Evolutionary conservation across 768 basidiomycete species (phyloP).

Genomic region (Lactarius tabidus): DNA sequence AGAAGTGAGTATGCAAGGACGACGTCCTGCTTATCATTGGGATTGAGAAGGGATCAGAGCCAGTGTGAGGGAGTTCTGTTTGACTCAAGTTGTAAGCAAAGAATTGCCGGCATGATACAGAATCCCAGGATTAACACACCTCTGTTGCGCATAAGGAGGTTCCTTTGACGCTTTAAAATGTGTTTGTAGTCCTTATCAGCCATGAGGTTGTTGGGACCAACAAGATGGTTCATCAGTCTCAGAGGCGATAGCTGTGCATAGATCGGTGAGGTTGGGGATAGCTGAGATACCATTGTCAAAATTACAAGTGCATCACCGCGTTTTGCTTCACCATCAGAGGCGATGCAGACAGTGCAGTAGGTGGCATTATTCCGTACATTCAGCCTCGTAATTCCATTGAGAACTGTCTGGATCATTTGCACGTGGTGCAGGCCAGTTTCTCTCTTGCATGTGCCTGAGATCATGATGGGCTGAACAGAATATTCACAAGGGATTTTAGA

Average conservation of each 20-base stretch:
- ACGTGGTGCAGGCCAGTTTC: neutral
- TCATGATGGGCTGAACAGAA: neutral
- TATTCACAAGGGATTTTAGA: neutral
- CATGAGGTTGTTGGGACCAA: neutral
- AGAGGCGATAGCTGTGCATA: neutral
- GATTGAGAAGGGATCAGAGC: neutral
- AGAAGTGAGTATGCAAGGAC: no score
- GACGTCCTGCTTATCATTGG: neutral
- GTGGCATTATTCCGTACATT: no score
- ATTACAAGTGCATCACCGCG: neutral
- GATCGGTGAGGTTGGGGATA: neutral
- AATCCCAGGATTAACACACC: neutral
- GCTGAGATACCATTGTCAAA: neutral
- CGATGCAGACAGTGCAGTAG: neutral
- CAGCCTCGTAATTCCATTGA: no score
- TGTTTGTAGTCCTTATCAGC: slow-evolving; percentile 1
- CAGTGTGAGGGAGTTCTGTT: neutral
- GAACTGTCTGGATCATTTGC: neutral
- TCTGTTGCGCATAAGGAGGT: neutral
- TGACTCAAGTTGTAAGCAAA: neutral
- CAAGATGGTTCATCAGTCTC: neutral
- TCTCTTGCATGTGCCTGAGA: neutral
- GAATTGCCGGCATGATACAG: neutral
- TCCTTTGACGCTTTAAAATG: neutral
- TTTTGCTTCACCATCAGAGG: no score